Percentiles rank a stretch among this genome's conserved stretches.
phyloP scores from a whole-genome alignment of 805 yeast genomes.

The Cyberlindnera amylophila region DNA sequence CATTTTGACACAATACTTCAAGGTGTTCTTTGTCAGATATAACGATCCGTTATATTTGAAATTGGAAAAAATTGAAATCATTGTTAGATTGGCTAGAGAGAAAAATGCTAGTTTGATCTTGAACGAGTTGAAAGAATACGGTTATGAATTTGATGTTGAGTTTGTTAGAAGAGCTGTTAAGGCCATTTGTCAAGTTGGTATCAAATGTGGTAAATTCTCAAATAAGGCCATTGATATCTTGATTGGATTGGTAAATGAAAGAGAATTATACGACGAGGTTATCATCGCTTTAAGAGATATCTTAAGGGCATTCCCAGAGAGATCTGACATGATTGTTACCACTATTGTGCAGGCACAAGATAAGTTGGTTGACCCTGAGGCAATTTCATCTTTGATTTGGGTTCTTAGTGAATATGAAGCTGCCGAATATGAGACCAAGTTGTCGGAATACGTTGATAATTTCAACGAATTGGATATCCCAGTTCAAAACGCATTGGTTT shows the following conservation, averaged over 20 bases:
- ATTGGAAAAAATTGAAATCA: constrained; percentile 70
- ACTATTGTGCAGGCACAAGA: constrained; percentile 47
- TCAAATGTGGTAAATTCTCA: constrained; percentile 48
- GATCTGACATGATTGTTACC: constrained; percentile 50
- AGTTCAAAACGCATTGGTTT: constrained; percentile 57
- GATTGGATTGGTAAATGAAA: constrained; percentile 53
- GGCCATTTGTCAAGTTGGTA: constrained; percentile 70
- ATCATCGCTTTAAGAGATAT: constrained; percentile 60
- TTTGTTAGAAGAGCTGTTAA: constrained; percentile 64
- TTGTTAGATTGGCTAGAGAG: constrained; percentile 64
- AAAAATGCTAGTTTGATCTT: constrained; percentile 54
- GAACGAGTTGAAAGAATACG: constrained; percentile 73
- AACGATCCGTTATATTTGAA: constrained; percentile 79
- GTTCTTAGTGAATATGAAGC: constrained; percentile 69
- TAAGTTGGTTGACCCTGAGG: constrained; percentile 45
- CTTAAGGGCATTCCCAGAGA: constrained; percentile 58
- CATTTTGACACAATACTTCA: constrained; percentile 69
- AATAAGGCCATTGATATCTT: constrained; percentile 59
- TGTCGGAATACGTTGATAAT: constrained; percentile 43
- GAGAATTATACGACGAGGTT: constrained; percentile 65
- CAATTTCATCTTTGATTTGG: constrained; percentile 58
- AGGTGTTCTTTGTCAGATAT: constrained; percentile 87
- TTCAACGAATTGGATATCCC: constrained; percentile 57
- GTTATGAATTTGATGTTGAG: constrained; percentile 81
- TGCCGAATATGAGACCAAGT: constrained; percentile 45